These are phyloP conservation scores for Fusarium neocosmosporiellum DNA, from an alignment of 2,329 filamentous ascomycete species.

Conservation along the genomic window DNA sequence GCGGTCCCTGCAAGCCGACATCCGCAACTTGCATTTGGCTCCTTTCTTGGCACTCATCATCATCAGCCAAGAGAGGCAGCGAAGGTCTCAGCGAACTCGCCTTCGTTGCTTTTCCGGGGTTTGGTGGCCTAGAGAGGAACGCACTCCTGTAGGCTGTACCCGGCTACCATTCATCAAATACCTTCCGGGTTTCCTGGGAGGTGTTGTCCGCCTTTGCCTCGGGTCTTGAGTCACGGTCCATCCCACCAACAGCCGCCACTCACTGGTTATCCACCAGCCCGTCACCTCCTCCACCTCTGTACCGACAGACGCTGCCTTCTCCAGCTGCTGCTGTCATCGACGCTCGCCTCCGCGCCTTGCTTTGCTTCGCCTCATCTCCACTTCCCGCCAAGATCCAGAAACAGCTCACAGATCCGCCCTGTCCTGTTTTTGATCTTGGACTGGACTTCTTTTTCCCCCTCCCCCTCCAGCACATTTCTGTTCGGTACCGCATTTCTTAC, in stretches of 20 bases:
- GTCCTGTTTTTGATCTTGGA: slow-evolving; percentile 30
- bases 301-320: slow-evolving; percentile 5
- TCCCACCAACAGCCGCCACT: slow-evolving; percentile 30
- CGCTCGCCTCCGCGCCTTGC: slow-evolving; percentile 7
- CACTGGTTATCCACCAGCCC: slow-evolving; percentile 24
- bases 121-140: slow-evolving; percentile 1
- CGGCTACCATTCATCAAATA: neutral
- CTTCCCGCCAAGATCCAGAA: slow-evolving; percentile 32
- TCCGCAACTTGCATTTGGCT: slow-evolving; percentile 34
- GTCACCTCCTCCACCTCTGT: slow-evolving; percentile 21
- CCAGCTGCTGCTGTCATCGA: slow-evolving; percentile 7
- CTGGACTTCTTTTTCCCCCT: slow-evolving; percentile 9
- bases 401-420: slow-evolving; percentile 34
- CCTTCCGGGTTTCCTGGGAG: neutral
- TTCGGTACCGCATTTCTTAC: slow-evolving; percentile 29
- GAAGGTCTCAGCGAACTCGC: slow-evolving; percentile 1
- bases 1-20: slow-evolving; percentile 30
- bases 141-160: neutral
- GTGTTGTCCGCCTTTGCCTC: slow-evolving; percentile 12
- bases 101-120: neutral
- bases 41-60: slow-evolving; percentile 36
- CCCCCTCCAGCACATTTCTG: neutral
- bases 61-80: slow-evolving; percentile 27
- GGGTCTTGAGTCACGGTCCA: neutral
- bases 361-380: slow-evolving; percentile 36